Percentiles rank a stretch among this genome's conserved stretches.
Conservation (phyloP, 352 stramenopile genomes). For the Pythium coloratum region DNA sequence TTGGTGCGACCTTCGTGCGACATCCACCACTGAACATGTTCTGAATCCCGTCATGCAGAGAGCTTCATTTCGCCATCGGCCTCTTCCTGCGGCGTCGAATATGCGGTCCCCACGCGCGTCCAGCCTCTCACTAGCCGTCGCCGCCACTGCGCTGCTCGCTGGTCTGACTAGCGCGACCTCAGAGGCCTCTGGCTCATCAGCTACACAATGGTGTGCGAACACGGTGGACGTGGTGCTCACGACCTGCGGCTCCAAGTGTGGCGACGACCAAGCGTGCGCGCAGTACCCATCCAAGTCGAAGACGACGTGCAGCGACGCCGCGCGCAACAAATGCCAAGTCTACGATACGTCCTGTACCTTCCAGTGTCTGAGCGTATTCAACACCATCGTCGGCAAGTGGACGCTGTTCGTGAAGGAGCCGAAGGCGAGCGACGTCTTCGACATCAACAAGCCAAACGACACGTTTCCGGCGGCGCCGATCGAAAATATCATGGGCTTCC, state of each 20-base stretch:
- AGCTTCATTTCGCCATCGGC: neutral
- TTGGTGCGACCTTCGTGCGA: neutral
- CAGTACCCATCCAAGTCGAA: constrained; percentile 45
- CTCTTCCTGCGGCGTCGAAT: neutral
- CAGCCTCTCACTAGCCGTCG: neutral
- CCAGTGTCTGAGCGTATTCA: constrained; percentile 71
- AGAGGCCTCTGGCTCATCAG: neutral
- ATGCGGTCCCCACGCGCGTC: neutral
- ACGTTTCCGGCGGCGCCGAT: constrained; percentile 55
- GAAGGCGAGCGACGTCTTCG: constrained; percentile 42
- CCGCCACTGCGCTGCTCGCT: neutral
- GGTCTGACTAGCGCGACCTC: neutral
- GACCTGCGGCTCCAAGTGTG: constrained; percentile 44
- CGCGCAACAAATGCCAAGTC: constrained; percentile 49
- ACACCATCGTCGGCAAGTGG: constrained; percentile 40
- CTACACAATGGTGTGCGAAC: constrained; percentile 43
- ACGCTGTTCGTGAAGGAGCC: constrained; percentile 78
- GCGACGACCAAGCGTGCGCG: constrained; percentile 47
- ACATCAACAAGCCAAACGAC: constrained; percentile 25
- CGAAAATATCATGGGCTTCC: constrained; percentile 36
- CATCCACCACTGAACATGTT: neutral
- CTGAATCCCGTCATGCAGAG: neutral
- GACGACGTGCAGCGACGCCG: constrained; percentile 44
- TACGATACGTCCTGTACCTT: constrained; percentile 54
- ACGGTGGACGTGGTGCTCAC: constrained; percentile 45